Base-by-base conservation (phyloP, 202 grass and related monocot genomes). In the Carex arenaria region DNA sequence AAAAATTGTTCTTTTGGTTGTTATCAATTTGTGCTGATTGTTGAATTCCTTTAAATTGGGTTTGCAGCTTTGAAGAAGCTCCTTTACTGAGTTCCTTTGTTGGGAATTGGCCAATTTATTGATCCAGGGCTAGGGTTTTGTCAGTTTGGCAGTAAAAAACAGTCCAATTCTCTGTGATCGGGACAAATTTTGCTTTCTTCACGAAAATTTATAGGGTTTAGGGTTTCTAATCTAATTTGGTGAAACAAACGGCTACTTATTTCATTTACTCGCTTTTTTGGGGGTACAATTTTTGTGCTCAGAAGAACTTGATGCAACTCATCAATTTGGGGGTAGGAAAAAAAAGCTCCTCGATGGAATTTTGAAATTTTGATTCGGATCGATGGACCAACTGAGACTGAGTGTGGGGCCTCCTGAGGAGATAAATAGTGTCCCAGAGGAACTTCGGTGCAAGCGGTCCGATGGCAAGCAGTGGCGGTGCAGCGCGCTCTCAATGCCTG, bases 381-480 rank as follows among this genome's bases (percentile, higher is more conserved):
- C 56, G 59, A 79, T 74, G 76, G 82, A 88, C 57, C 45, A 49
- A 82, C 75, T 83, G 77, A 88, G 64, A 80, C 36, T 52, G 32
- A 7, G 45, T 23, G 49, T 78, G 42, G 77, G 49, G 30, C 36
- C 38, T 70, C 67, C 52, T 82, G 72, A 78, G 68, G 86, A 72
- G 78, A 89, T 83, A 88, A 91, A 82, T 66, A 84, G 82, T 62
- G 83, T 91, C 78, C 86, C 92, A 64, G 95, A 98, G 87, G 95
- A 94, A 30, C 74, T 94, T 83, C 83, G 95, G 57, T 98, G 95
- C 95, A 98, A 94, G 87, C 87, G 95, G 81, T 98, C 95, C 40
- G 95, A 98, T 83, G 95, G 95, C 47, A 98, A 98, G 90, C 95
- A 98, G 90, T 98, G 95, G 95, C 87, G 95, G 45, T 98, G 95